Evolutionary conservation across 257 asterid genomes (phyloP).

Genomic region (Capsicum baccatum): DNA sequence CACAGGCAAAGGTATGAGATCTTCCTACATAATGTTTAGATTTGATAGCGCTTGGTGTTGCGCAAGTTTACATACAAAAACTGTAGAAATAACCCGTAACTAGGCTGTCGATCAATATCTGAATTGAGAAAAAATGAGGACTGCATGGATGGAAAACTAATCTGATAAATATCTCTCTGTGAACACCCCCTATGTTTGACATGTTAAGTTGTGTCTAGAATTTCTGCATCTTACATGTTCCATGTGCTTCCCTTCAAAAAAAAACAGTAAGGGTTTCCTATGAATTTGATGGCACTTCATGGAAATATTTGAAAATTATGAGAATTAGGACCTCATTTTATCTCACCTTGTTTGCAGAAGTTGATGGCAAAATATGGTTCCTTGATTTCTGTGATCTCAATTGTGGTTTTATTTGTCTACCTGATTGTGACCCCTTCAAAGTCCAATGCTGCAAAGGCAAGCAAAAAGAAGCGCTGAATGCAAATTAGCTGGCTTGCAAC

Average conservation of each 20-base stretch:
- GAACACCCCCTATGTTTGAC: conserved; percentile 11
- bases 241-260: background rate
- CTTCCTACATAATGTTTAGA: conserved; percentile 13
- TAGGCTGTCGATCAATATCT: background rate
- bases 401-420: conserved; percentile 63
- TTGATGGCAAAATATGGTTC: conserved; percentile 85
- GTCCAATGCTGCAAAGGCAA: conserved; percentile 43
- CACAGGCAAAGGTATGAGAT: conserved; percentile 86
- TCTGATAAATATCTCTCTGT: background rate
- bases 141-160: background rate
- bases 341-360: conserved; percentile 56
- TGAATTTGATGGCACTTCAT: background rate
- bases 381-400: conserved; percentile 69
- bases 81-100: background rate
- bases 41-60: background rate
- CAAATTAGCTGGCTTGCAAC: conserved; percentile 10
- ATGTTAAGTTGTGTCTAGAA: background rate
- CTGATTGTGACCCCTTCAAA: conserved; percentile 76
- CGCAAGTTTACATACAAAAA: background rate
- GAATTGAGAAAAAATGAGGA: background rate
- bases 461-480: conserved; percentile 69
- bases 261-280: background rate
- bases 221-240: conserved; percentile 12
- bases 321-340: conserved; percentile 17
- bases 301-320: background rate